Evolutionary conservation across 148 eudicot species (phyloP).

Genomic region (Chenopodium berlandieri): DNA sequence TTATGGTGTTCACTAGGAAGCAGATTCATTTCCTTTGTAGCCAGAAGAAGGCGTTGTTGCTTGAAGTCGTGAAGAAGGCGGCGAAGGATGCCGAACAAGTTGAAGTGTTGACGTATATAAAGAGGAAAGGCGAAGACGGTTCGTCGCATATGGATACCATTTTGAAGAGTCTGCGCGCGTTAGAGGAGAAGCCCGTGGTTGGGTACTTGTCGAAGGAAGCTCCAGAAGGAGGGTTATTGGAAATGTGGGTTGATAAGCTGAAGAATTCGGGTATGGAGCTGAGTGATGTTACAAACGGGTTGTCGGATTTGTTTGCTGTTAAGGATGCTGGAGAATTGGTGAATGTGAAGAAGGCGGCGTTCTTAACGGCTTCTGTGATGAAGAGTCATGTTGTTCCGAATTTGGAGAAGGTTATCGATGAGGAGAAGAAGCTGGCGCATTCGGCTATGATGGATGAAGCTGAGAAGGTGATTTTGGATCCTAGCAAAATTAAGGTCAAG

Average conservation of each 20-base stretch:
- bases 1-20: constrained; percentile 68
- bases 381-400: constrained; percentile 83
- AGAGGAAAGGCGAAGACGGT: constrained; percentile 66
- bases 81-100: constrained; percentile 62
- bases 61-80: constrained; percentile 49
- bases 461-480: constrained; percentile 70
- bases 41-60: constrained; percentile 68
- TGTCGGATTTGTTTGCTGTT: constrained; percentile 72
- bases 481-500: constrained; percentile 59
- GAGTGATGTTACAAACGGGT: constrained; percentile 58
- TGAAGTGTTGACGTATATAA: constrained; percentile 72
- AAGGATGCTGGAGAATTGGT: constrained; percentile 61
- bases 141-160: constrained; percentile 59
- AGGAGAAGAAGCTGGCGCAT: constrained; percentile 83
- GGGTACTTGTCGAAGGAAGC: constrained; percentile 72
- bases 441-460: constrained; percentile 81
- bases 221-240: constrained; percentile 73
- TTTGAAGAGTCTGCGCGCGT: constrained; percentile 35
- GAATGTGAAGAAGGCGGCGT: constrained; percentile 80
- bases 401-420: constrained; percentile 78
- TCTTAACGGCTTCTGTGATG: constrained; percentile 70
- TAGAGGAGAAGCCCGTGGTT: constrained; percentile 41
- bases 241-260: constrained; percentile 61
- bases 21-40: constrained; percentile 88
- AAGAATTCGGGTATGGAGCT: constrained; percentile 46